Percentiles rank a stretch among this genome's conserved stretches.
Evolutionary conservation across 345 rosid genomes (phyloP).

Genomic region (Citrus trifoliata): DNA sequence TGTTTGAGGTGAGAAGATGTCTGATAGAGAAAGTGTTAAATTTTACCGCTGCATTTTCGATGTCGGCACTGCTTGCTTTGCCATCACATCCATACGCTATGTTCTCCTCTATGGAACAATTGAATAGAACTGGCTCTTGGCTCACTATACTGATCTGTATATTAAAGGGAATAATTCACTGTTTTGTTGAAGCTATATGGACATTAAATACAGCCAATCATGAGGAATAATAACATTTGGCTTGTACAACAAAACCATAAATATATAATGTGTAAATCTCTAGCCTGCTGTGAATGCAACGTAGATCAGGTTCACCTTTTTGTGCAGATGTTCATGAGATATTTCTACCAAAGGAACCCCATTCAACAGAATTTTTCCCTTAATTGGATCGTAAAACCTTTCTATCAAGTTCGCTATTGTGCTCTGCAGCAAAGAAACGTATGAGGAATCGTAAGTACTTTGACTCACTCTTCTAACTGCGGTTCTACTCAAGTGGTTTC

Average conservation of each 20-base stretch:
- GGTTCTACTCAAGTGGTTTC: neutral
- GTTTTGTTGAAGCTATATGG: neutral
- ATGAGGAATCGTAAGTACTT: neutral
- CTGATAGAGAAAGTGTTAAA: neutral
- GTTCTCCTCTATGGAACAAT: slow-evolving; percentile 53
- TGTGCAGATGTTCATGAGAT: slow-evolving; percentile 80
- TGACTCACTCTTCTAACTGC: neutral
- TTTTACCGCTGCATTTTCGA: slow-evolving; percentile 76
- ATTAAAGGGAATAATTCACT: neutral
- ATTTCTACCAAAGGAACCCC: slow-evolving; percentile 79
- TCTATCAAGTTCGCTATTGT: slow-evolving; percentile 91
- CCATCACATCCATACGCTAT: slow-evolving; percentile 73
- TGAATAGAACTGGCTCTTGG: slow-evolving; percentile 90
- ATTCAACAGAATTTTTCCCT: slow-evolving; percentile 74
- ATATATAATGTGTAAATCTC: neutral
- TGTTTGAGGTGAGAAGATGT: neutral
- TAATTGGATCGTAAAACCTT: slow-evolving; percentile 84
- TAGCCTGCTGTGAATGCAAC: neutral
- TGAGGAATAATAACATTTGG: neutral
- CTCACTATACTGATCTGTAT: slow-evolving; percentile 89
- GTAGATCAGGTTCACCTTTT: slow-evolving; percentile 39
- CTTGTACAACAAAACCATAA: neutral
- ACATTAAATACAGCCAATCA: neutral
- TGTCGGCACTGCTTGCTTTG: slow-evolving; percentile 43
- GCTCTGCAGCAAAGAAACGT: slow-evolving; percentile 52